Evolutionary conservation across 2,329 filamentous ascomycete species (phyloP).

Genomic region (Trichophyton schoenleinii): DNA sequence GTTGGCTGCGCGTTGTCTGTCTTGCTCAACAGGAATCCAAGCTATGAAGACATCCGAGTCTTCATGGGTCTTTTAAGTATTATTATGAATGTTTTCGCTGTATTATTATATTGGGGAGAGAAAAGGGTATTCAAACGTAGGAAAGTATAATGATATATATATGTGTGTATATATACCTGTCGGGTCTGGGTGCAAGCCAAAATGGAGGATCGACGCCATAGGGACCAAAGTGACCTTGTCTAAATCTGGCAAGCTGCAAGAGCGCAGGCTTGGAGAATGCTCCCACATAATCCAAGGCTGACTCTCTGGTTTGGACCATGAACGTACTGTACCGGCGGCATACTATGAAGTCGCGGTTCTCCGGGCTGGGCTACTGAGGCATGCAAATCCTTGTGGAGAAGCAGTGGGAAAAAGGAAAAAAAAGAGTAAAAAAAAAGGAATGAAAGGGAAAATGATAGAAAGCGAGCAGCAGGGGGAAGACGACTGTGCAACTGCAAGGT

Average conservation of each 20-base stretch:
- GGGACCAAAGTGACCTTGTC: not conserved
- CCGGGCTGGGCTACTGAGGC: not conserved
- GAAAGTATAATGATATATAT: slow-evolving; percentile 4
- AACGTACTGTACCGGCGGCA: not conserved
- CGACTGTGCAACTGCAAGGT: slow-evolving; percentile 1
- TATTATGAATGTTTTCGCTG: slow-evolving; percentile 10
- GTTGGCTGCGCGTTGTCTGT: slow-evolving; percentile 18
- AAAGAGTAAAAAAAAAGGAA: not conserved
- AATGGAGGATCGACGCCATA: not conserved
- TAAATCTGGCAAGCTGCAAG: not conserved
- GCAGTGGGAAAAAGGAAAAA: not conserved
- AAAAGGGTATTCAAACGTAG: not conserved
- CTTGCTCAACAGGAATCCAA: not conserved
- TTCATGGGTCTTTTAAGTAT: slow-evolving; percentile 12
- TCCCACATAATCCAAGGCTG: not conserved
- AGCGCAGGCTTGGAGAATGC: not conserved
- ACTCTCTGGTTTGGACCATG: not conserved
- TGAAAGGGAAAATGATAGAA: not conserved
- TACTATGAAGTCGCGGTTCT: not conserved
- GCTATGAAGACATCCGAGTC: slow-evolving; percentile 11
- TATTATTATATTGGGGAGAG: not conserved
- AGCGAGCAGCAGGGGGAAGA: not conserved
- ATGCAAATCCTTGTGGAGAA: not conserved
- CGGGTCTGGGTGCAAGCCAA: not conserved
- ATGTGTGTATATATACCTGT: not conserved